phyloP scores from a whole-genome alignment of 1,284 basidiomycete species.

The Cystobasidium slooffiae region DNA sequence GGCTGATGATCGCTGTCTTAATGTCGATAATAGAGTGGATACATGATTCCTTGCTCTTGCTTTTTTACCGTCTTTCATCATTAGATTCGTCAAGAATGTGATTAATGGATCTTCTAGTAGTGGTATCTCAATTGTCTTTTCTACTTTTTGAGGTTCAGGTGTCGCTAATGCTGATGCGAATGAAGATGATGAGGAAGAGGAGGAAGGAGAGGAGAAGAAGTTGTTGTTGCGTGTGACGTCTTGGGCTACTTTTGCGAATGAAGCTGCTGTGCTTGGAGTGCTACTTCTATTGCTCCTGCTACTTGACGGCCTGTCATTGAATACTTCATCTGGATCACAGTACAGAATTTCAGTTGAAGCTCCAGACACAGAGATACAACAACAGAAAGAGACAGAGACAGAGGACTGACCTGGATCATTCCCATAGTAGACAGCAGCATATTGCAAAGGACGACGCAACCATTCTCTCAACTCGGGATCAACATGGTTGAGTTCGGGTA shows the following conservation, averaged over 20 bases:
- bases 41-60: constrained; percentile 55
- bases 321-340: not conserved
- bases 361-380: not conserved
- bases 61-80: constrained; percentile 59
- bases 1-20: constrained; percentile 53
- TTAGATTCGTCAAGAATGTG: constrained; percentile 55
- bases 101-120: constrained; percentile 51
- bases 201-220: not conserved
- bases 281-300: not conserved
- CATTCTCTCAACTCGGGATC: constrained; percentile 1
- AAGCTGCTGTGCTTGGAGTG: not conserved
- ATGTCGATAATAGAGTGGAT: constrained; percentile 52
- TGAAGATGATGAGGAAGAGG: not conserved
- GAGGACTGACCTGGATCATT: constrained; percentile 13
- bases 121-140: constrained; percentile 36
- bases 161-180: constrained; percentile 1
- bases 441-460: not conserved
- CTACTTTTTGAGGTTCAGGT: not conserved
- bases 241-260: not conserved
- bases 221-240: not conserved
- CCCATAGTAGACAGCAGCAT: constrained; percentile 2
- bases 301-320: not conserved
- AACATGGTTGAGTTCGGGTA: constrained; percentile 12
- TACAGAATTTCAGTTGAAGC: not conserved
- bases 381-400: not conserved